Evolutionary conservation across 2,329 filamentous ascomycete species (phyloP).

Genomic region (Conoideocrella luteorostrata): DNA sequence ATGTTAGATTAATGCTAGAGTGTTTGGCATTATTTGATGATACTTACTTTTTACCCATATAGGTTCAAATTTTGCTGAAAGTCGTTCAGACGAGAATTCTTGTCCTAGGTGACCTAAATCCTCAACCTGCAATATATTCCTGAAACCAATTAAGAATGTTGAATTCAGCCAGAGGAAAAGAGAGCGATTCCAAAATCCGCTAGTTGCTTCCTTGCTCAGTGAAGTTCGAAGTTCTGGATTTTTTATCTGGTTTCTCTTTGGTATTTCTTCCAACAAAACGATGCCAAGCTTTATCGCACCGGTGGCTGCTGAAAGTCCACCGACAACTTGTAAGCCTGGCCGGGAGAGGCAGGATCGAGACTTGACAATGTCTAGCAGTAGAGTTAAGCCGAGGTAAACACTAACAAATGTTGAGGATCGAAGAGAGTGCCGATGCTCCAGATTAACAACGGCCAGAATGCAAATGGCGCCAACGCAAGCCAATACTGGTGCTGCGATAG

Average conservation of each 20-base stretch:
- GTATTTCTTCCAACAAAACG: conserved; percentile 29
- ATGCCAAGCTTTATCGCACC: conserved; percentile 26
- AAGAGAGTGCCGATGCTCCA: conserved; percentile 26
- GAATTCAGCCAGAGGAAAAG: conserved; percentile 23
- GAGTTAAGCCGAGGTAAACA: conserved; percentile 30
- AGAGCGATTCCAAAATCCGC: conserved; percentile 15
- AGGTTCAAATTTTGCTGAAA: not conserved
- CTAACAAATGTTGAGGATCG: conserved; percentile 35
- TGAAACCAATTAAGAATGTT: conserved; percentile 24
- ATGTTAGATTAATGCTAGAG: not conserved
- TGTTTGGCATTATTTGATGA: not conserved
- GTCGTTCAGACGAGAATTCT: not conserved
- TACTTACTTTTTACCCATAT: not conserved
- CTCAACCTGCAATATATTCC: conserved; percentile 22
- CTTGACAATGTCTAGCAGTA: conserved; percentile 33
- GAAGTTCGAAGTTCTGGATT: not conserved
- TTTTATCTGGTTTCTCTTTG: conserved; percentile 5
- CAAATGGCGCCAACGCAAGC: conserved; percentile 19
- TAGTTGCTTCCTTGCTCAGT: conserved; percentile 15
- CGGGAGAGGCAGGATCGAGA: conserved; percentile 21
- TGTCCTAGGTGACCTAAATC: conserved; percentile 18
- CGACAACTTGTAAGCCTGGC: not conserved
- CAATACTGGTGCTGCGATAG: conserved; percentile 20
- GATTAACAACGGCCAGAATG: conserved; percentile 20
- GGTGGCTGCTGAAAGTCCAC: conserved; percentile 21